Evolutionary conservation across 805 yeast species (phyloP), one percentile per base, ranked within the genome.

Genomic region (Lipomyces japonicus): DNA sequence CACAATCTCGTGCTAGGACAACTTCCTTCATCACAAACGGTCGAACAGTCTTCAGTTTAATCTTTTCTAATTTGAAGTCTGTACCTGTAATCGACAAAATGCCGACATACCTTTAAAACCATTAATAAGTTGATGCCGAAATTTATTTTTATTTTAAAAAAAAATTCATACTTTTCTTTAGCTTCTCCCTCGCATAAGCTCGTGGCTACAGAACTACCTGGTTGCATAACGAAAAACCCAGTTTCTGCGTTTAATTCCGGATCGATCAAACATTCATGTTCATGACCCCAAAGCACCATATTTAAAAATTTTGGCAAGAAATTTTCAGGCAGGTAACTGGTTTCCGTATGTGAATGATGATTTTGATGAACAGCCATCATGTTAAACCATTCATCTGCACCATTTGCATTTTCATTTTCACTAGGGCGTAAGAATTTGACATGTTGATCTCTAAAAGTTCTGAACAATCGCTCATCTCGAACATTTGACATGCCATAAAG

Each of bases 221-320:
- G 93, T 64, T 89, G 96, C 34, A 93, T 72, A 0, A 89, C 88
- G 48, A 80, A 80, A 63, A 91, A 88, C 1, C 82, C 84, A 2
- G 76, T 76, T 9, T 74, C 75, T 1, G 79, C 71, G 51, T 75
- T 77, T 3, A 61, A 52, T 1, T 73, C 75, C 0, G 95, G 80
- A 50, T 78, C 79, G 0, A 91, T 86, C 3, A 82, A 75, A 63
- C 97, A 88, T 64, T 93, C 97, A 67, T 93, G 98, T 65, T 93
- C 98, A 67, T 93, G 98, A 16, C 98, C 98, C 98, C 98, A 93
- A 1, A 90, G 70, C 0, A 93, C 82, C 49, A 91, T 72, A 63
- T 93, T 89, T 41, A 93, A 62, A 63, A 90, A 89, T 6, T 75
- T 71, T 0, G 97, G 98, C 22, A 93, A 69, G 59, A 86, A 84